These are phyloP conservation scores for Lipomyces sp. DNA, from an alignment of 805 yeast species.

Conservation along the genomic window DNA sequence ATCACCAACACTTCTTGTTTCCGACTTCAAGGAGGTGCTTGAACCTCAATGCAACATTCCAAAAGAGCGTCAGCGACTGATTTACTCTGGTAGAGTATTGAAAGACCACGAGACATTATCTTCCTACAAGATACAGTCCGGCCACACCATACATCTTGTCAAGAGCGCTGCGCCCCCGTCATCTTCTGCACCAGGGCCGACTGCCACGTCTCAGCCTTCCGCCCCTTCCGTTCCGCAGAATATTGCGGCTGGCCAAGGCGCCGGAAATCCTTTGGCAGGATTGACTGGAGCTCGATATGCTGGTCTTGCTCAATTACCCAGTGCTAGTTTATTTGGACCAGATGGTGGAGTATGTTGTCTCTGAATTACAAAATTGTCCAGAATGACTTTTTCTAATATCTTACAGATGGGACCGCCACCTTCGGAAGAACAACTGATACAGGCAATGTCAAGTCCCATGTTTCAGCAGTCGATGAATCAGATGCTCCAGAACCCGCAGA, in stretches of 20 bases:
- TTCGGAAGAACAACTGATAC: constrained; percentile 71
- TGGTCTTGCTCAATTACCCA: constrained; percentile 85
- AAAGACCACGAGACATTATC: constrained; percentile 79
- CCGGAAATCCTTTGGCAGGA: constrained; percentile 88
- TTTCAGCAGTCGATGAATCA: constrained; percentile 82
- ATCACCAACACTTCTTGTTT: constrained; percentile 59
- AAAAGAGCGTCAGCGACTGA: constrained; percentile 80
- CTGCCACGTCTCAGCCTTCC: constrained; percentile 39
- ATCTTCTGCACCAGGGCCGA: constrained; percentile 43
- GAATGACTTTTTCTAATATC: background rate
- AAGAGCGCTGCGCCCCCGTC: constrained; percentile 67
- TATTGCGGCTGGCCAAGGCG: constrained; percentile 84
- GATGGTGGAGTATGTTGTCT: constrained; percentile 70
- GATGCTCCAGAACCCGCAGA: constrained; percentile 83
- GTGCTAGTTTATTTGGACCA: constrained; percentile 87
- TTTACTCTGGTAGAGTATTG: constrained; percentile 91
- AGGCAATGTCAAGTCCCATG: constrained; percentile 80
- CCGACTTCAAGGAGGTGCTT: constrained; percentile 69
- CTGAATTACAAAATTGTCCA: background rate
- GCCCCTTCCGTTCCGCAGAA: constrained; percentile 65
- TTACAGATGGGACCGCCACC: constrained; percentile 66
- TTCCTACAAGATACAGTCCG: constrained; percentile 78
- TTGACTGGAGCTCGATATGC: constrained; percentile 96
- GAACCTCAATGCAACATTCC: constrained; percentile 68
- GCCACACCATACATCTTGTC: constrained; percentile 88